phyloP scores from a whole-genome alignment of 495 filamentous ascomycete species.

The Astrothelium macrocarpum region DNA sequence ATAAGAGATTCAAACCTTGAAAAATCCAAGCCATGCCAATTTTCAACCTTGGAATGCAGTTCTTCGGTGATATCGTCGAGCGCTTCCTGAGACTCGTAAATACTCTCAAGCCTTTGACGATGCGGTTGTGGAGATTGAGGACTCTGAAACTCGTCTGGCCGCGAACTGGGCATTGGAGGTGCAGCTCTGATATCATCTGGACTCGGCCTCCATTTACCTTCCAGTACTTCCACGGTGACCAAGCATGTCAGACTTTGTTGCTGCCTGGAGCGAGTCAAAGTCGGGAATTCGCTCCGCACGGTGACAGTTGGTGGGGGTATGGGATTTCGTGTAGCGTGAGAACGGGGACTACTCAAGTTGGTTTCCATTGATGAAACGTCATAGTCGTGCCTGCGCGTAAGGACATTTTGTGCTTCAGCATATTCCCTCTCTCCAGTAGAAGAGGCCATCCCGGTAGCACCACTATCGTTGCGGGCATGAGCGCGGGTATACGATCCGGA shows the following conservation, averaged over 20 bases:
- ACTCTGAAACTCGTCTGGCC: constrained; percentile 14
- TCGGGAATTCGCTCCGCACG: constrained; percentile 93
- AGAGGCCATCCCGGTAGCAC: constrained; percentile 61
- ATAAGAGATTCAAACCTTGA: constrained; percentile 46
- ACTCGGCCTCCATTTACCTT: constrained; percentile 82
- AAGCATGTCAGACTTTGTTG: constrained; percentile 93
- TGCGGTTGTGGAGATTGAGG: background rate
- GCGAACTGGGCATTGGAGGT: constrained; percentile 47
- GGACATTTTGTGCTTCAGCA: constrained; percentile 45
- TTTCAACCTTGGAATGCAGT: constrained; percentile 77
- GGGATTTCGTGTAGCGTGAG: constrained; percentile 65
- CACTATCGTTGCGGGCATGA: constrained; percentile 62
- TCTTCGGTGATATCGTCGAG: constrained; percentile 81
- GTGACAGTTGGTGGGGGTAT: constrained; percentile 86
- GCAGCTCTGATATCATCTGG: constrained; percentile 68
- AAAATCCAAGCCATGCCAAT: constrained; percentile 99
- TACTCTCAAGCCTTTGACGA: constrained; percentile 24
- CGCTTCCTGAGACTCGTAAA: constrained; percentile 50
- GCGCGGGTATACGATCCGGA: constrained; percentile 25
- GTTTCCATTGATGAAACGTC: constrained; percentile 96
- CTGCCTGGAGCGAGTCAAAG: constrained; percentile 80
- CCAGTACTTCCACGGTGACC: constrained; percentile 87
- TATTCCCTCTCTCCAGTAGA: constrained; percentile 43
- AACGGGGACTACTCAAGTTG: constrained; percentile 62
- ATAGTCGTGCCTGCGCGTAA: constrained; percentile 72